Evolutionary conservation across 1,139 yeast species (phyloP), one percentile per base, ranked within the genome.

Genomic region (Blastobotrys raffinosifermentans): DNA sequence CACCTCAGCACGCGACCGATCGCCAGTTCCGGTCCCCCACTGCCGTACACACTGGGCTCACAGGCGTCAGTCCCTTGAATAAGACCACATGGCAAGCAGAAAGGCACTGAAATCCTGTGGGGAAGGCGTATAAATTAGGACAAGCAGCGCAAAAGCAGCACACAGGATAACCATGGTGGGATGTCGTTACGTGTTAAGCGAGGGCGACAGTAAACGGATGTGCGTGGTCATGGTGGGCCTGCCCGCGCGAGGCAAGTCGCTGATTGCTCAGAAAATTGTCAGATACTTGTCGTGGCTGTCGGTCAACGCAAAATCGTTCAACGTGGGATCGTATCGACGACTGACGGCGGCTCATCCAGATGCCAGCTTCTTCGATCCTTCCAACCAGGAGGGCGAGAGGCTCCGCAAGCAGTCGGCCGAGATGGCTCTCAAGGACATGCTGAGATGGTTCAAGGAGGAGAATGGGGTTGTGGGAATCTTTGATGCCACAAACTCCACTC

Each of bases 221-320:
- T 64, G 69, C 50, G 67, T 64, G 39, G 54, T 63, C 29, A 63
- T 63, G 64, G 86, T 69, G 25, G 86, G 86, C 5, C 63, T 79
- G 43, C 87, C 87, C 6, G 84, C 84, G 19, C 61, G 86, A 45
- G 91, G 91, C 18, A 81, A 81, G 57, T 77, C 85, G n/a, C 69
- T 81, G 57, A 82, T 82, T 49, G 84, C 89, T 6, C 87, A 80
- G 51, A 81, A 81, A 53, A 67, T 91, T 39, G 95, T 89, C 26
- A 73, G 97, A 36, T 91, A 89, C 57, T 70, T 91, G 40, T 78
- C 87, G 32, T 91, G 98, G 98, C 70, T 89, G 29, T 83, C 94
- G 3, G 83, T 91, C 41, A 77, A 76, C 44, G 86, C 96, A 29
- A 80, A 80, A 55, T 82, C 91, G 42, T 91, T 91, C 66, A 87